Conservation (phyloP, 2,329 filamentous ascomycete genomes). For the Fusarium sp. region DNA sequence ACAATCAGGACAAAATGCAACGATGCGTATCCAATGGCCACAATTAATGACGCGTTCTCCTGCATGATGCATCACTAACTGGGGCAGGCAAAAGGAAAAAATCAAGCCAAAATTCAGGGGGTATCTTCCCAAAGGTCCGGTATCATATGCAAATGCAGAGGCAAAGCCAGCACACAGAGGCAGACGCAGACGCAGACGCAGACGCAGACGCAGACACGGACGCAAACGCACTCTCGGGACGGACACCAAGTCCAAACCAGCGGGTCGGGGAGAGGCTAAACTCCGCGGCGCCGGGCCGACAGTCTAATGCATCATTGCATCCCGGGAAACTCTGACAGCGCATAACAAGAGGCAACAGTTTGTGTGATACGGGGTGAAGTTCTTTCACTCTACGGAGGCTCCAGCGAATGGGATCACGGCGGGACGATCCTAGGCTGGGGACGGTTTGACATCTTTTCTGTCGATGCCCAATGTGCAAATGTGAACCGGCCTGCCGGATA, state of each 20-base stretch:
- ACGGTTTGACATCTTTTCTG: background rate
- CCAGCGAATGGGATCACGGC: slow-evolving; percentile 22
- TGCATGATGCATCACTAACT: slow-evolving; percentile 36
- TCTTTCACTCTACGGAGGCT: background rate
- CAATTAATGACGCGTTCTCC: slow-evolving; percentile 30
- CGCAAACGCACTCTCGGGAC: background rate
- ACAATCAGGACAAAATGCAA: slow-evolving; percentile 1
- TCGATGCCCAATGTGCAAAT: slow-evolving; percentile 34
- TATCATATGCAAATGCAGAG: slow-evolving; percentile 25
- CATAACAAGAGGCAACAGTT: slow-evolving; percentile 8
- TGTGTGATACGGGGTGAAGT: slow-evolving; percentile 1
- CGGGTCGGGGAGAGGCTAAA: slow-evolving; percentile 20
- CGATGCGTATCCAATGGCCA: slow-evolving; percentile 7
- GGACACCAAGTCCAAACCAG: slow-evolving; percentile 15
- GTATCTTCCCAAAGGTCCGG: slow-evolving; percentile 19
- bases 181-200: background rate
- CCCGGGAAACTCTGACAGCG: slow-evolving; percentile 12
- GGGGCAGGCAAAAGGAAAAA: slow-evolving; percentile 4
- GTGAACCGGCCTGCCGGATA: slow-evolving; percentile 27
- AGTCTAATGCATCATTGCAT: slow-evolving; percentile 6
- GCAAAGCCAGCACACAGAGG: slow-evolving; percentile 18
- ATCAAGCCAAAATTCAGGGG: slow-evolving; percentile 5
- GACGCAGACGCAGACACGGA: background rate
- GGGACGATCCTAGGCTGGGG: slow-evolving; percentile 13
- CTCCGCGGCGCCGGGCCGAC: slow-evolving; percentile 34